Conservation (phyloP, 2,329 filamentous ascomycete species). For the Xylaria polymorpha region DNA sequence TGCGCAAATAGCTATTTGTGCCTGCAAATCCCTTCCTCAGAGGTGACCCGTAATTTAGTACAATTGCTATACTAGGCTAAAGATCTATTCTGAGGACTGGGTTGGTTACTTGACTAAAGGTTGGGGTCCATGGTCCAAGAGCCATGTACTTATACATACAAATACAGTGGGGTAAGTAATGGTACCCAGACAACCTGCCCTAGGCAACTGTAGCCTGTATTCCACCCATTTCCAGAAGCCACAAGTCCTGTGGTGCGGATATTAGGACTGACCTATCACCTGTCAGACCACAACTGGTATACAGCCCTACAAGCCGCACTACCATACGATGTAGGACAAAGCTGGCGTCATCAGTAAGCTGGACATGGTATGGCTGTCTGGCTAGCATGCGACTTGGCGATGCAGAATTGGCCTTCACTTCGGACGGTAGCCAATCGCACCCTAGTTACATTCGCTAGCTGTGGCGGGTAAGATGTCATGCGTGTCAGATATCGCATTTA, state of each 20-base stretch:
- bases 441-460: not conserved
- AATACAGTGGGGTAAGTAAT: too few species aligned
- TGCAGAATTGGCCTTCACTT: not conserved
- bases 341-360: not conserved
- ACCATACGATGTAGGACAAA: constrained; percentile 2
- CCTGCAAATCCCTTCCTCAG: too few species aligned
- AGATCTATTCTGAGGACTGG: too few species aligned
- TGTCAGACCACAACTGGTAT: not conserved
- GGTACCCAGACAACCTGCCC: too few species aligned
- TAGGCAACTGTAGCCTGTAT: too few species aligned
- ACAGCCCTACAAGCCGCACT: constrained; percentile 13
- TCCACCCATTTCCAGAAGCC: too few species aligned
- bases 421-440: not conserved
- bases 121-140: too few species aligned
- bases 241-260: not conserved
- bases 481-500: constrained; percentile 19
- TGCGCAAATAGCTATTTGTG: too few species aligned
- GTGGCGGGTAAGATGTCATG: not conserved
- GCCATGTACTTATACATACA: too few species aligned
- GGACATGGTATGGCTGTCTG: not conserved
- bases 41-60: too few species aligned
- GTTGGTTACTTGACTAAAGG: too few species aligned
- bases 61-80: too few species aligned
- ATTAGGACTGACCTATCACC: constrained; percentile 12
- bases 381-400: not conserved